A percentile compares a stretch with the other conserved stretches of the same genome.
Evolutionary conservation across 1,284 basidiomycete genomes (phyloP).

Genomic region (Ganoderma meredithae): DNA sequence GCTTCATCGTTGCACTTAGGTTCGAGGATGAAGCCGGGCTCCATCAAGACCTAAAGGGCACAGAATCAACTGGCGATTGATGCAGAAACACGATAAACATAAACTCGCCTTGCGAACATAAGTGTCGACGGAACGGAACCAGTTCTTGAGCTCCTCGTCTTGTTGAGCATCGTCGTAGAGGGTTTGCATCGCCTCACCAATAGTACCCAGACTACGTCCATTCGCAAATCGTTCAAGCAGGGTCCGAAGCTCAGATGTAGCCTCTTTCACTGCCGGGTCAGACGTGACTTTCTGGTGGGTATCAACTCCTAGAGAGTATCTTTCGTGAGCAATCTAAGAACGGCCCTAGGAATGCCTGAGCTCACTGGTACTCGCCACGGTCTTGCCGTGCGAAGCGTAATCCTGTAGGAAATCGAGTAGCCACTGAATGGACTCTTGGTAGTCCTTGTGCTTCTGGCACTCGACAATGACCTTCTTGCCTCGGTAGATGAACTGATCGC

Average conservation of each 20-base stretch:
- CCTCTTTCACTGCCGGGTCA: constrained; percentile 64
- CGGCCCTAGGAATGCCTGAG: neutral
- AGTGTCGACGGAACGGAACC: constrained; percentile 76
- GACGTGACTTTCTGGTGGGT: constrained; percentile 40
- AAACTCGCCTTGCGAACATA: constrained; percentile 69
- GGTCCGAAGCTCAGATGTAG: constrained; percentile 73
- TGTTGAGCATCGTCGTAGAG: constrained; percentile 80
- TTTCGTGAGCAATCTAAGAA: neutral
- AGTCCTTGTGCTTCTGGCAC: constrained; percentile 92
- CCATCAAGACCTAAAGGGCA: constrained; percentile 68
- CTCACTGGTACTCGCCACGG: constrained; percentile 49
- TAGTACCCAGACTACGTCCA: constrained; percentile 67
- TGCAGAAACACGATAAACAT: too few species aligned
- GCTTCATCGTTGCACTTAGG: constrained; percentile 75
- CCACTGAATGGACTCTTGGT: constrained; percentile 85
- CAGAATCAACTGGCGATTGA: neutral
- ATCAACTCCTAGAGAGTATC: constrained; percentile 42
- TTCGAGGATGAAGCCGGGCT: constrained; percentile 90
- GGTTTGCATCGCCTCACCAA: constrained; percentile 77
- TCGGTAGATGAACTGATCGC: constrained; percentile 84
- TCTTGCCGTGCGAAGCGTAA: constrained; percentile 75
- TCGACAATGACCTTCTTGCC: constrained; percentile 89
- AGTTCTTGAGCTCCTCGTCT: constrained; percentile 80
- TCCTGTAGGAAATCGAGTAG: constrained; percentile 76
- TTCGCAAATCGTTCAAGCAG: constrained; percentile 95